Evolutionary conservation across 495 filamentous ascomycete genomes (phyloP), one percentile per base, ranked within the genome.

Genomic region (Hyaloscypha hepaticicola): DNA sequence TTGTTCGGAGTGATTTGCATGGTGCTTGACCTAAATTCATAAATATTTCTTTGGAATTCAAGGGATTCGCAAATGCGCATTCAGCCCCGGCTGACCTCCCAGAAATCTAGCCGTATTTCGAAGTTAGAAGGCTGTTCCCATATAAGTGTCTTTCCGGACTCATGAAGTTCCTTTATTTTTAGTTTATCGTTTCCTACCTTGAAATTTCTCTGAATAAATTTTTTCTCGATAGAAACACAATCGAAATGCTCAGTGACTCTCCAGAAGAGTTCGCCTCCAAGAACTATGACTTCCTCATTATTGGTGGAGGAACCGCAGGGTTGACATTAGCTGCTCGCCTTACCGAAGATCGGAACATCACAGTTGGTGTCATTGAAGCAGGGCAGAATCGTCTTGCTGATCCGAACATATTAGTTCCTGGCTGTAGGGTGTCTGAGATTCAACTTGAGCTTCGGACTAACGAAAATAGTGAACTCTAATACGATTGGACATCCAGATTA

Each of bases 311-410:
- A 0, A 68, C 60, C 1, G 66, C 66, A 9, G 66, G 66, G n/a
- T 11, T 55, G 8, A 34, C 45, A 6, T 12, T 68, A 7, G 66
- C 66, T 16, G 66, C 66, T 22, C 41, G 61, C 8, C 38, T 68
- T 2, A 60, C 65, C 9, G 55, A 59, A 52, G 51, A 56, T 22
- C 65, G 58, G 0, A 34, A 21, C 33, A 24, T 62, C 22, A 14
- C 22, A 11, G 55, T 66, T 21, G 22, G 50, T 12, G 78, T 86
- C 8, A 66, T 87, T 59, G 85, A 87, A 68, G 83, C 82, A 24
- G 85, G 85, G 0, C 71, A 74, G 27, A 77, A 81, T 67, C 76
- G 72, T 9, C 73, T 74, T n/a, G 69, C 73, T 3, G 79, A 58
- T 45, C 56, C 56, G 45, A 28, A 58, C 26, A 45, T 58, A 24